Base-by-base conservation (phyloP, 192 early-diverging fungal species). In the Ambispora gerdemannii region DNA sequence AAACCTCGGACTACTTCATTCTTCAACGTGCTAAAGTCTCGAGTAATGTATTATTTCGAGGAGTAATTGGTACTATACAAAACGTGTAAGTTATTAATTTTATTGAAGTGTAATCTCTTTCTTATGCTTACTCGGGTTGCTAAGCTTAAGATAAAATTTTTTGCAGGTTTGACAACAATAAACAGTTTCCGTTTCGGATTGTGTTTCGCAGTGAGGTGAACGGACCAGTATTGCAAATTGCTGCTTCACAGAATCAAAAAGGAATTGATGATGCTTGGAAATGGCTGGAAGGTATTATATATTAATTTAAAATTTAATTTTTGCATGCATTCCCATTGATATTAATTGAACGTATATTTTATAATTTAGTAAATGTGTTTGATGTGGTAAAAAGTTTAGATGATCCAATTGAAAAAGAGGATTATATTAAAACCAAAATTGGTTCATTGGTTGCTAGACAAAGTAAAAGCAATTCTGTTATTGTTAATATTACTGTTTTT, bases 91-190 rank as follows among this genome's bases (percentile, higher is more conserved):
- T 77, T 6, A 36, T 73, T 62, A 65, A 35, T 27, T 15, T 28
- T n/a, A n/a, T n/a, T n/a, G n/a, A n/a, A n/a, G n/a, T n/a, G n/a
- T n/a, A n/a, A n/a, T n/a, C n/a, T n/a, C n/a, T n/a, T n/a, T n/a
- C n/a, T n/a, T n/a, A n/a, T n/a, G n/a, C n/a, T n/a, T n/a, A n/a
- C n/a, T n/a, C n/a, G n/a, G n/a, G n/a, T n/a, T n/a, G n/a, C n/a
- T n/a, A n/a, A n/a, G n/a, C n/a, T n/a, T n/a, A n/a, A n/a, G n/a
- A n/a, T n/a, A n/a, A n/a, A n/a, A n/a, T n/a, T n/a, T n/a, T n/a
- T n/a, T n/a, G n/a, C n/a, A 92, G 90, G 4, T 88, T 98, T 63
- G 95, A 97, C 73, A 93, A n/a, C n/a, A n/a, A 90, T 25, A 94
- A 94, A 77, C 93, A 95, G 74, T 90, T 93, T 4, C 90, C 94